Evolutionary conservation across 768 basidiomycete species (phyloP), one percentile per base, ranked within the genome.

Genomic region (Podaxis rugospora): DNA sequence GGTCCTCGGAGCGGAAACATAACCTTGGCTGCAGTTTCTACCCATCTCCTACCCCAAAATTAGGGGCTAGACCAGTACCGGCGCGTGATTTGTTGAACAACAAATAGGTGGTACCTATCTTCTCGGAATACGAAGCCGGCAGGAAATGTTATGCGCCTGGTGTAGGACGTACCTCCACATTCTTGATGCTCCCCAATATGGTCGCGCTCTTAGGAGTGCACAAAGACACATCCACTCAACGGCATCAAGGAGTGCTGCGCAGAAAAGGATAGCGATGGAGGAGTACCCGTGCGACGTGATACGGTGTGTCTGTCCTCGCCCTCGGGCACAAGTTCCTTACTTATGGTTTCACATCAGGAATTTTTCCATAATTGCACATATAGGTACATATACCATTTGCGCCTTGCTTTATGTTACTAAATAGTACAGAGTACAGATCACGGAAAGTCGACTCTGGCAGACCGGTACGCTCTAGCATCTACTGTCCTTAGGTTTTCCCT

Each of bases 331-430:
- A 21, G n/a, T 32, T 46, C 55, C 0, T 36, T 40, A 40, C 53
- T 65, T 58, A 64, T 36, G 53, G 53, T 35, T 60, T 36, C 46
- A n/a, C 25, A 51, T 10, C 57, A 91, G 90, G 56, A 98, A 98
- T 72, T 94, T 98, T 72, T 95, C 94, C 9, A 94, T 98, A 66
- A 96, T 98, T 70, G 95, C 95, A 1, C 95, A 98, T 72, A 97
- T 97, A 66, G 94, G 93, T 87, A 61, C 44, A 10, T 27, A 46
- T 44, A 10, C 44, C 6, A 13, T 27, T n/a, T 16, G 2, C 47
- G 6, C 42, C 21, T 9, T 11, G 11, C 25, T 16, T 28, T 18
- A 16, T 53, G 18, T 10, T 53, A n/a, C 59, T 64, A 18, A 60
- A 57, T 47, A 36, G 40, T 14, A 51, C 21, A 39, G 27, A 35